phyloP scores from a whole-genome alignment of 176 grass and related monocot genomes.

The Lolium rigidum region DNA sequence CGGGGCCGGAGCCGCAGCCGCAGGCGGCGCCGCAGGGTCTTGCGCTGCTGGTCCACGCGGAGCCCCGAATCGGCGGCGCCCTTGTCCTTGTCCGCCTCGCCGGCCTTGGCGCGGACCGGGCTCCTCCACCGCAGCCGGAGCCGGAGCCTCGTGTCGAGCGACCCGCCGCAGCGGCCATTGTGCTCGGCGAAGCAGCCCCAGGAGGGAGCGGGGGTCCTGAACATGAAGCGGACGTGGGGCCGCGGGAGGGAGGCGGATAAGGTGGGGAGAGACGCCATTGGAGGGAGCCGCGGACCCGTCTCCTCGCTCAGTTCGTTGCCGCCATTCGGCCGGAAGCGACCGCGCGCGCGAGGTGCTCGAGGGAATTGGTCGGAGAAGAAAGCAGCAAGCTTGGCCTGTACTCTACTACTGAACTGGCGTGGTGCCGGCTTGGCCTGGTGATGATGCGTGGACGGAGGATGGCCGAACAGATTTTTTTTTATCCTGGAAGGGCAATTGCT shows the following conservation, averaged over 20 bases:
- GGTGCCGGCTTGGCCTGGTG: slow-evolving; percentile 24
- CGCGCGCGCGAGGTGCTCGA: slow-evolving; percentile 37
- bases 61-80: slow-evolving; percentile 44
- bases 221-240: not conserved
- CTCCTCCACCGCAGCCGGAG: slow-evolving; percentile 36
- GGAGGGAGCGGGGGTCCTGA: not conserved
- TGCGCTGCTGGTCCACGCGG: slow-evolving; percentile 30
- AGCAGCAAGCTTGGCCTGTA: not conserved
- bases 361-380: slow-evolving; percentile 37
- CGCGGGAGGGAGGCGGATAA: slow-evolving; percentile 44
- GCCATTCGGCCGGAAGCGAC: slow-evolving; percentile 41
- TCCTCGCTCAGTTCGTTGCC: not conserved
- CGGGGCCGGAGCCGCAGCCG: slow-evolving; percentile 38
- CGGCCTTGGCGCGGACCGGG: slow-evolving; percentile 45
- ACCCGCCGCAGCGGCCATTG: slow-evolving; percentile 34
- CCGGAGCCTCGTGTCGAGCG: not conserved
- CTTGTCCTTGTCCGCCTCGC: slow-evolving; percentile 48
- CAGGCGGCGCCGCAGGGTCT: slow-evolving; percentile 42
- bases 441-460: slow-evolving; percentile 33
- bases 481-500: not conserved
- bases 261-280: slow-evolving; percentile 44
- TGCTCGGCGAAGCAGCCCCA: slow-evolving; percentile 23
- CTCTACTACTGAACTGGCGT: not conserved
- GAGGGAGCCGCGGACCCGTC: not conserved
- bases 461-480: slow-evolving; percentile 12